Conservation (phyloP, 2,329 filamentous ascomycete genomes). For the Fusarium napiforme region DNA sequence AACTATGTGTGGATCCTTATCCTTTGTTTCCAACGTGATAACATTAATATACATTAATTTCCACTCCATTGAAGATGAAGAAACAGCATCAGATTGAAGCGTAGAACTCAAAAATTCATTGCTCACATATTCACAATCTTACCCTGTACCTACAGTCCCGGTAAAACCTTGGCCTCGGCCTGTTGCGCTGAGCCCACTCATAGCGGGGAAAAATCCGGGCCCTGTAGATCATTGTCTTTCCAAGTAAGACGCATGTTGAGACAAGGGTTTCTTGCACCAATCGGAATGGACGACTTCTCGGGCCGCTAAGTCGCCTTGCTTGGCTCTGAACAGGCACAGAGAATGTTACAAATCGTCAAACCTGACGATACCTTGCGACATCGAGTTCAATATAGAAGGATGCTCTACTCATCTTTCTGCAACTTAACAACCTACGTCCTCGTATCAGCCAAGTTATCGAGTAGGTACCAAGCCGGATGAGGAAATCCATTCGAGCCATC, state of each 20-base stretch:
- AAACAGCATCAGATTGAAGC: no score
- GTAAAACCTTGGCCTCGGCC: background rate
- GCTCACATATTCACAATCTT: background rate
- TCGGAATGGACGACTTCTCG: background rate
- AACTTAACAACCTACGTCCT: accelerated
- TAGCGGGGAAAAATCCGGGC: background rate
- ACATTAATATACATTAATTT: no score
- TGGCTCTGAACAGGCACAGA: background rate
- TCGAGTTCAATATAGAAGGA: no score
- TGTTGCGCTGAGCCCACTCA: background rate
- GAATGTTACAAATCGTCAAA: no score
- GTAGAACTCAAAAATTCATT: no score
- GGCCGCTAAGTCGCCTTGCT: background rate
- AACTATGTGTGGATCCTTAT: accelerated
- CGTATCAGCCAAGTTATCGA: background rate
- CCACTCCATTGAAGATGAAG: no score
- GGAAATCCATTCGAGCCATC: background rate
- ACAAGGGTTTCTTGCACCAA: background rate
- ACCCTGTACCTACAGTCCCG: background rate
- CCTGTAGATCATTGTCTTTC: background rate
- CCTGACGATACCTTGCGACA: no score
- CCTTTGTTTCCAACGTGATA: no score
- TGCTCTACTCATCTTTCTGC: background rate
- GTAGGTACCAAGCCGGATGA: background rate
- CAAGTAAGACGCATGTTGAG: background rate